phyloP scores from a whole-genome alignment of 2,329 filamentous ascomycete genomes.

The Ceratocystis huliohia region DNA sequence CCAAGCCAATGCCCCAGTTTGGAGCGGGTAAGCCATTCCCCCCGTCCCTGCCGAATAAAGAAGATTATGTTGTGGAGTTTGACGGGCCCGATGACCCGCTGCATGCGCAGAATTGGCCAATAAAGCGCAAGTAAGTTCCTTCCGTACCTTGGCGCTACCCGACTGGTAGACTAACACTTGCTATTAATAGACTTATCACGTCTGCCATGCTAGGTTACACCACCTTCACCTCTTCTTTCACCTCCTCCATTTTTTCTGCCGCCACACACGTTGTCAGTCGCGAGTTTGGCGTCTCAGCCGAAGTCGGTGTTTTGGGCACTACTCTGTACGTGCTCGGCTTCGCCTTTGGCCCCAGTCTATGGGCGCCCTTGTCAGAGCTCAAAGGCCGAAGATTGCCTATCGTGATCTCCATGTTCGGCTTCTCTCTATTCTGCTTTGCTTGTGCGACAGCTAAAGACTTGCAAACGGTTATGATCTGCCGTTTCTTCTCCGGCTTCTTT shows the following conservation, averaged over 20 bases:
- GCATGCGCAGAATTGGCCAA: conserved; percentile 78
- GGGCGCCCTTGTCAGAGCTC: conserved; percentile 61
- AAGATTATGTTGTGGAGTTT: conserved; percentile 76
- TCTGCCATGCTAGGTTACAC: conserved; percentile 59
- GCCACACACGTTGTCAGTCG: conserved; percentile 45
- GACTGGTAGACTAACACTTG: too few species aligned
- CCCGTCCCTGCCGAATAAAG: conserved; percentile 52
- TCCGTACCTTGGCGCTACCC: background rate
- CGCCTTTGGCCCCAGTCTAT: conserved; percentile 57
- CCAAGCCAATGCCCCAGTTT: conserved; percentile 53
- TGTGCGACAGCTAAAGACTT: conserved; percentile 54
- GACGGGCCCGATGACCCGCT: conserved; percentile 71
- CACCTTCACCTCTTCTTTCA: conserved; percentile 58
- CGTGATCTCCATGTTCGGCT: conserved; percentile 51
- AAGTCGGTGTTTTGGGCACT: conserved; percentile 52
- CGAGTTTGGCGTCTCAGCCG: conserved; percentile 47
- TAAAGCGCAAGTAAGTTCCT: conserved; percentile 57
- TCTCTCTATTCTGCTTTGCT: conserved; percentile 55
- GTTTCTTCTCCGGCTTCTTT: conserved; percentile 63
- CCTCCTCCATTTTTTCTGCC: conserved; percentile 61
- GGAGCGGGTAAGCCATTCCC: conserved; percentile 65
- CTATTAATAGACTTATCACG: conserved; percentile 40
- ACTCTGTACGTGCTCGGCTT: conserved; percentile 61
- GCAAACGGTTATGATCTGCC: conserved; percentile 55
- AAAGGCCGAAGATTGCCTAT: conserved; percentile 53